Percentiles rank a stretch among this genome's conserved stretches.
Evolutionary conservation across 1,284 basidiomycete species (phyloP).

Genomic region (Leccinum subatratum): DNA sequence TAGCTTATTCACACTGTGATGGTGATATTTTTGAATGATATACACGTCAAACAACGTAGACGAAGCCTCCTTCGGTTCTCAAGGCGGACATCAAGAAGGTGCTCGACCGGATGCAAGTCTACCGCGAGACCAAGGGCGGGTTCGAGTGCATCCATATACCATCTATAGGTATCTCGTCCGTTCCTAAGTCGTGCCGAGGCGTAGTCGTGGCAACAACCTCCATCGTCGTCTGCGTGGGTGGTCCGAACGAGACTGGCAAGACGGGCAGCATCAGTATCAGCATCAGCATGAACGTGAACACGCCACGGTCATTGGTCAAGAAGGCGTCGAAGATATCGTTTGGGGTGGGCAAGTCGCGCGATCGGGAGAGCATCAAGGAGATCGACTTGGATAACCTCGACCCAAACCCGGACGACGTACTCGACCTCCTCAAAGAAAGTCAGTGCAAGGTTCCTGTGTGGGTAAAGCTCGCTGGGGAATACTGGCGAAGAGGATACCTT

Average conservation of each 20-base stretch:
- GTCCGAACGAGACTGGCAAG: constrained; percentile 46
- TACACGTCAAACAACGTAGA: constrained; percentile 55
- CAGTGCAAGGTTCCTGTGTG: constrained; percentile 68
- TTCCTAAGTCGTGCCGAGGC: constrained; percentile 40
- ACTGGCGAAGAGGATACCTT: constrained; percentile 66
- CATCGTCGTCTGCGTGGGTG: constrained; percentile 46
- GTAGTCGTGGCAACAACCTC: constrained; percentile 23
- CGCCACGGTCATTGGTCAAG: constrained; percentile 56
- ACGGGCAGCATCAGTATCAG: constrained; percentile 10
- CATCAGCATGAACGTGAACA: neutral
- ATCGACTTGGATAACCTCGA: constrained; percentile 76
- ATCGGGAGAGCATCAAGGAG: constrained; percentile 36
- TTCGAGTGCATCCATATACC: constrained; percentile 96
- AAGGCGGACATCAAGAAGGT: constrained; percentile 83
- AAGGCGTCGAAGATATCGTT: constrained; percentile 77
- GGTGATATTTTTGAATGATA: neutral
- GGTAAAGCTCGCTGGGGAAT: constrained; percentile 75
- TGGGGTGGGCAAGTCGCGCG: constrained; percentile 39
- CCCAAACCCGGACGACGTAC: constrained; percentile 65
- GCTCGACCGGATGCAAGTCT: constrained; percentile 90
- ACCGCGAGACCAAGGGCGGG: constrained; percentile 84
- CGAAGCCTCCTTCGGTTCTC: constrained; percentile 78
- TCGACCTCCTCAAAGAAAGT: constrained; percentile 66
- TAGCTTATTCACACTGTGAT: neutral
- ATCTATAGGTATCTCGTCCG: constrained; percentile 81